phyloP scores from a whole-genome alignment of 2,329 filamentous ascomycete species.

The Colletotrichum tamarilloi region DNA sequence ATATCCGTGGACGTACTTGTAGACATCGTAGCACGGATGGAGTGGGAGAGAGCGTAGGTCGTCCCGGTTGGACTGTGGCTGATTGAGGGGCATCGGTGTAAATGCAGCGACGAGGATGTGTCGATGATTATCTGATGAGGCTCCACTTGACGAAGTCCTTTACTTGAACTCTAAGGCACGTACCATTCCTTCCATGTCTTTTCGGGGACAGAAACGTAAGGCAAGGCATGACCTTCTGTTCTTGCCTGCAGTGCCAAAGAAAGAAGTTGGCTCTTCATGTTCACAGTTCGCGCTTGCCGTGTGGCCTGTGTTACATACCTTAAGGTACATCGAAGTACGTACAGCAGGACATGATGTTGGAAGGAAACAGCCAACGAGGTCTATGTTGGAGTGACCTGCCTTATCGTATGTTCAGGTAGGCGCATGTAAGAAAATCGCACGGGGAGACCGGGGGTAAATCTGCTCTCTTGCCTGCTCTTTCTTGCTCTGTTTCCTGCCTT shows the following conservation, averaged over 20 bases:
- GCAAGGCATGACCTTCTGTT: too few species aligned
- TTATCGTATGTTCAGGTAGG: constrained; percentile 25
- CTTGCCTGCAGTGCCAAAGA: neutral
- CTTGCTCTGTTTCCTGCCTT: neutral
- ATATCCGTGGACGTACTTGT: too few species aligned
- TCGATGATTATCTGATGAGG: neutral
- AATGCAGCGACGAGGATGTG: constrained; percentile 4
- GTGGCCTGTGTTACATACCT: neutral
- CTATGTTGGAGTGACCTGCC: neutral
- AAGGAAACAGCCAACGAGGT: neutral
- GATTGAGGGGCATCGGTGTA: neutral
- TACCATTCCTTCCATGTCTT: neutral
- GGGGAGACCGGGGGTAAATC: neutral
- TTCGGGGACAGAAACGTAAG: neutral
- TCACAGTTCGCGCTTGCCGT: neutral
- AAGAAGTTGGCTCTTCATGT: neutral
- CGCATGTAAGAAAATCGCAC: neutral
- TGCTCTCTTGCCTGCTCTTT: neutral
- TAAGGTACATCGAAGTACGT: neutral
- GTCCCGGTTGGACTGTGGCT: neutral
- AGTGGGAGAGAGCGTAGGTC: neutral
- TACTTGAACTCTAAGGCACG: neutral
- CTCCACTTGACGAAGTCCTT: constrained; percentile 1
- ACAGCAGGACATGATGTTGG: neutral
- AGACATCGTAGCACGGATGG: too few species aligned